Conservation (phyloP, 768 basidiomycete genomes). For the Boletus reticuloceps region DNA sequence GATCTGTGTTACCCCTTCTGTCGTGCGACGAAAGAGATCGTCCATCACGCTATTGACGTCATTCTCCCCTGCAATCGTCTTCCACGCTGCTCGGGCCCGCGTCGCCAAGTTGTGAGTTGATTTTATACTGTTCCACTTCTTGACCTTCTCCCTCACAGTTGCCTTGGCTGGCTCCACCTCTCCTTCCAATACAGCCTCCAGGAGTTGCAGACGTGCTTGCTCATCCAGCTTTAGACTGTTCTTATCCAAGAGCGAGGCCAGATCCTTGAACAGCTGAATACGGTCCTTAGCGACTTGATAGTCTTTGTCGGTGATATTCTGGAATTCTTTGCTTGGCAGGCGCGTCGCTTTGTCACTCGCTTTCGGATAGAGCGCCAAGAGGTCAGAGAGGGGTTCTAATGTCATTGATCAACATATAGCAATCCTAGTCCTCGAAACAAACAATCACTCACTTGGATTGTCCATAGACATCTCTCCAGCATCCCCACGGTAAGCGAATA, state of each 20-base stretch:
- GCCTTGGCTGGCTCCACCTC: conserved; percentile 2
- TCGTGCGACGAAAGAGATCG: conserved; percentile 1
- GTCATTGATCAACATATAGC: neutral
- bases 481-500: conserved; percentile 2
- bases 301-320: conserved; percentile 5
- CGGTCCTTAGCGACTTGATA: conserved; percentile 13
- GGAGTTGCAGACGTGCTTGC: neutral
- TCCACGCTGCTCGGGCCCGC: neutral
- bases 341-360: neutral
- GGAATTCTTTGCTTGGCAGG: neutral
- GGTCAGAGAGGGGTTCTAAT: conserved; percentile 10
- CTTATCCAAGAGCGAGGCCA: neutral
- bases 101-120: neutral
- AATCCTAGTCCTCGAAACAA: neutral
- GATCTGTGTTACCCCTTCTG: neutral
- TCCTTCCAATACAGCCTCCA: conserved; percentile 2
- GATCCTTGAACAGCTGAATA: conserved; percentile 8
- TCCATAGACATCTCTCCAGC: neutral
- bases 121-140: too few relatives aligned
- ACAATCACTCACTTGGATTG: conserved; percentile 1
- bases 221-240: neutral
- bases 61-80: neutral
- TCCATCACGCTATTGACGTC: neutral
- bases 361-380: conserved; percentile 12
- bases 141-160: neutral